These are phyloP conservation scores for Stramenopiles sp. DNA, from an alignment of 352 stramenopile species.

Conservation along the genomic window DNA sequence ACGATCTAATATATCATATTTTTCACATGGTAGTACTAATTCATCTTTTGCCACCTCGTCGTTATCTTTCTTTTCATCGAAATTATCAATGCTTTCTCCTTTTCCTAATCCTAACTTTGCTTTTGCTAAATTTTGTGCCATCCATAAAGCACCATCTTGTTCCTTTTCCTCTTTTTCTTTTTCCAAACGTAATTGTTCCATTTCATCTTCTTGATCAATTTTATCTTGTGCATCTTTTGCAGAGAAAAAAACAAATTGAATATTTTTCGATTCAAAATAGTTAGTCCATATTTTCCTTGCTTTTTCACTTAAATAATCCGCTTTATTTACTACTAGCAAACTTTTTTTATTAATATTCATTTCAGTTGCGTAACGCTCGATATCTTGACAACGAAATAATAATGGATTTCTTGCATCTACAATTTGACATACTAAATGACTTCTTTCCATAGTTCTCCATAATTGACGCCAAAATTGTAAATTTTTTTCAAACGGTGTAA, in stretches of 20 bases:
- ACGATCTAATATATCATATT: constrained; percentile 10
- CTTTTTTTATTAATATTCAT: constrained; percentile 59
- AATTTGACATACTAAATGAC: constrained; percentile 90
- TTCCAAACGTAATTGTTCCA: constrained; percentile 16
- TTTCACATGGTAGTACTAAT: constrained; percentile 20
- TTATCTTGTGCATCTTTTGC: constrained; percentile 77
- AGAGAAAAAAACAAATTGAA: constrained; percentile 92
- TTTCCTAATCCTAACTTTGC: neutral
- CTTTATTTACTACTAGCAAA: constrained; percentile 96
- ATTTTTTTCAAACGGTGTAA: constrained; percentile 99
- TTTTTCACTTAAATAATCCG: constrained; percentile 79
- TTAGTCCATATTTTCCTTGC: constrained; percentile 74
- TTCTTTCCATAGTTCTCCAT: constrained; percentile 94
- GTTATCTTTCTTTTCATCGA: constrained; percentile 17
- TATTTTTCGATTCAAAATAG: constrained; percentile 70
- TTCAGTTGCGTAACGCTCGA: constrained; percentile 82
- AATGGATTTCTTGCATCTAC: constrained; percentile 93
- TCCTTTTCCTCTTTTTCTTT: constrained; percentile 27
- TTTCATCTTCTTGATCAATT: constrained; percentile 43
- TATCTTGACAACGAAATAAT: constrained; percentile 79
- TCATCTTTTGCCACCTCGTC: constrained; percentile 23
- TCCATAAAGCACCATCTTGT: constrained; percentile 18
- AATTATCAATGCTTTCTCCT: neutral
- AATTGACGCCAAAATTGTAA: constrained; percentile 98
- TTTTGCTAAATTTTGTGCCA: constrained; percentile 10